These are phyloP conservation scores for Haberlea rhodopensis DNA, from an alignment of 257 asterid genomes.

Conservation along the genomic window DNA sequence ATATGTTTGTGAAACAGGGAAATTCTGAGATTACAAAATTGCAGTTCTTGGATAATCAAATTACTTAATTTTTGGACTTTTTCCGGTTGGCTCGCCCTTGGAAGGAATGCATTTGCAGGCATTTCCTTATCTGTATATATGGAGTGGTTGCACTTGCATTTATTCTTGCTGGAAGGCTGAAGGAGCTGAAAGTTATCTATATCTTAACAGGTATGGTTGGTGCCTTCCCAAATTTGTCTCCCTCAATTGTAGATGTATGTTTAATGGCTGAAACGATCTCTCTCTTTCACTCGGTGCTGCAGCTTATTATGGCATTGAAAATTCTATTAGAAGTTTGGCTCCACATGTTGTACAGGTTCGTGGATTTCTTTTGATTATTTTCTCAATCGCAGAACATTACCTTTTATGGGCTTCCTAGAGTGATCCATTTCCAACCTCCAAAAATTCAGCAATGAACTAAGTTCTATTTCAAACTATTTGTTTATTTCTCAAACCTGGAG, in stretches of 20 bases:
- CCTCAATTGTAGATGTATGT: constrained; percentile 26
- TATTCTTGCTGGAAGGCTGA: constrained; percentile 84
- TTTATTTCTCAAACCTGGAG: too few species aligned
- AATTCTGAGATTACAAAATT: constrained; percentile 11
- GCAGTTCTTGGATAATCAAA: constrained; percentile 18
- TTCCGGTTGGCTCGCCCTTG: constrained; percentile 20
- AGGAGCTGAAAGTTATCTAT: constrained; percentile 61
- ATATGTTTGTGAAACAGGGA: constrained; percentile 12
- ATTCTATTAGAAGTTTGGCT: constrained; percentile 69
- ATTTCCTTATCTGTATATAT: constrained; percentile 77
- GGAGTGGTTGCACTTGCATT: constrained; percentile 71
- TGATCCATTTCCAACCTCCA: constrained; percentile 22
- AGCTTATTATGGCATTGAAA: constrained; percentile 86
- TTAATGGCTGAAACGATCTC: constrained; percentile 18
- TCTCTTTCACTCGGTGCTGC: constrained; percentile 36
- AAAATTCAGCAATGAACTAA: constrained; percentile 4
- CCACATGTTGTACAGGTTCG: constrained; percentile 80
- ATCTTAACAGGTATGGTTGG: constrained; percentile 71
- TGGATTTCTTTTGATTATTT: constrained; percentile 20
- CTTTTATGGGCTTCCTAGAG: neutral
- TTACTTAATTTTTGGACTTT: neutral
- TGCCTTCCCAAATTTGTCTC: constrained; percentile 21
- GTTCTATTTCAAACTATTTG: constrained; percentile 2
- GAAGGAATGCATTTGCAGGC: constrained; percentile 60
- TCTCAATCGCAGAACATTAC: constrained; percentile 4